Conservation (phyloP, 1,139 yeast genomes). For the Candida sp. region DNA sequence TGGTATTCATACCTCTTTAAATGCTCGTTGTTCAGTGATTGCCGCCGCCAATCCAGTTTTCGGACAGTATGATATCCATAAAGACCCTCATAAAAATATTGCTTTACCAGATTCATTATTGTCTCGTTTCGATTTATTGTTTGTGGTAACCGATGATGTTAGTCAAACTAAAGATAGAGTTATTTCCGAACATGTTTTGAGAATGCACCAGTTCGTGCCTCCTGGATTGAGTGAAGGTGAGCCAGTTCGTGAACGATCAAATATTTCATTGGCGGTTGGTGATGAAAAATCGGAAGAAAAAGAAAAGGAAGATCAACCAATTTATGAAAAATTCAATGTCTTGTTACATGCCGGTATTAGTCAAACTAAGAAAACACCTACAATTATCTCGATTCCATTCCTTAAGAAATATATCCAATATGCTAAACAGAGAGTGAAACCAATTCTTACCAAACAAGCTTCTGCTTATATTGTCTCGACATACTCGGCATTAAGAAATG, state of each 20-base stretch:
- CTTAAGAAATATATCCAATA: constrained; percentile 90
- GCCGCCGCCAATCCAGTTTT: constrained; percentile 99
- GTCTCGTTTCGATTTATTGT: constrained; percentile 94
- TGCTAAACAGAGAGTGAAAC: constrained; percentile 86
- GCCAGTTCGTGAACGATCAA: constrained; percentile 78
- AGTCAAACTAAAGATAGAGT: constrained; percentile 81
- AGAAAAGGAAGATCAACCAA: constrained; percentile 52
- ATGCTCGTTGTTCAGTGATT: constrained; percentile 95
- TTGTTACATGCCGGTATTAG: constrained; percentile 77
- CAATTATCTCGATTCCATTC: constrained; percentile 78
- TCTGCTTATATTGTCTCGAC: constrained; percentile 77
- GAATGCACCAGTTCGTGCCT: constrained; percentile 90
- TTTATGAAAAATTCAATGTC: constrained; percentile 82
- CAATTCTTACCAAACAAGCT: constrained; percentile 76
- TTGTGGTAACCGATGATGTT: constrained; percentile 95
- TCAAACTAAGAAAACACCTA: constrained; percentile 46
- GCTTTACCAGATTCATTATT: constrained; percentile 95
- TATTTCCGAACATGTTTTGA: constrained; percentile 90
- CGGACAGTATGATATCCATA: constrained; percentile 95
- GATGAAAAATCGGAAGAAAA: constrained; percentile 50
- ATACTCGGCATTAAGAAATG: constrained; percentile 82
- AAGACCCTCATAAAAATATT: constrained; percentile 95
- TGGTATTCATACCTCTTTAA: constrained; percentile 94
- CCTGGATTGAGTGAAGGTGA: constrained; percentile 93
- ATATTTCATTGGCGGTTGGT: constrained; percentile 78